Evolutionary conservation across 768 basidiomycete genomes (phyloP).

Genomic region (Serendipita indica): DNA sequence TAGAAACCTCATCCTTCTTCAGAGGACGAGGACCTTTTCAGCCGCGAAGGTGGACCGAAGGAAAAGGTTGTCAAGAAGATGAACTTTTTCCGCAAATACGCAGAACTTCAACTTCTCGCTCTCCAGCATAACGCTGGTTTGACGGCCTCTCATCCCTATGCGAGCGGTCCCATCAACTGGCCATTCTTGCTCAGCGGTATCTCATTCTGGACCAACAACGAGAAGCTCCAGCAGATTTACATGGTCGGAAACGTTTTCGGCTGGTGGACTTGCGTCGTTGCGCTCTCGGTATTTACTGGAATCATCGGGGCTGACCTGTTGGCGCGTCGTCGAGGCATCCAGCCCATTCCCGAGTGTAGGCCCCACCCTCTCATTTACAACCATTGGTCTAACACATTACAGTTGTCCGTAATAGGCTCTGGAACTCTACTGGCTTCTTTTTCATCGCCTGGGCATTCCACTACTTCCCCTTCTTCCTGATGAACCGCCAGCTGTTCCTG

Average conservation of each 20-base stretch:
- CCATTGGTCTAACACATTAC: conserved; percentile 9
- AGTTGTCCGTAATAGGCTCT: conserved; percentile 87
- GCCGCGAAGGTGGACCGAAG: conserved; percentile 36
- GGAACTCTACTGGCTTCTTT: conserved; percentile 96
- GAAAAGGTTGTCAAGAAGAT: conserved; percentile 61
- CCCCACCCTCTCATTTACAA: conserved; percentile 15
- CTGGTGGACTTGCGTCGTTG: conserved; percentile 88
- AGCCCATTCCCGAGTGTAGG: conserved; percentile 81
- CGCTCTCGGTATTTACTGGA: conserved; percentile 76
- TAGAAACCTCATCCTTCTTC: neutral
- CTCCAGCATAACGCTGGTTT: conserved; percentile 97
- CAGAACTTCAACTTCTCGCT: conserved; percentile 88
- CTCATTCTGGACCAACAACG: conserved; percentile 92
- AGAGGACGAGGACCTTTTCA: conserved; percentile 42
- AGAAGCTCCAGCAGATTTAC: conserved; percentile 83
- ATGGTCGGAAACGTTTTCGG: conserved; percentile 86
- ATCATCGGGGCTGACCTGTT: conserved; percentile 81
- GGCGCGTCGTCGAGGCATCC: conserved; percentile 67
- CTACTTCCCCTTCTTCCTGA: conserved; percentile 94
- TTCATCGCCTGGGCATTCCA: conserved; percentile 87
- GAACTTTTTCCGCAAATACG: conserved; percentile 91
- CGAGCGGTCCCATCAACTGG: conserved; percentile 93
- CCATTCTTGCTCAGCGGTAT: conserved; percentile 93
- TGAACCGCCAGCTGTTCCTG: conserved; percentile 91
- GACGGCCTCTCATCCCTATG: conserved; percentile 95